Evolutionary conservation across 108 stramenopile genomes (phyloP).

Genomic region (Skeletonema costatum): DNA sequence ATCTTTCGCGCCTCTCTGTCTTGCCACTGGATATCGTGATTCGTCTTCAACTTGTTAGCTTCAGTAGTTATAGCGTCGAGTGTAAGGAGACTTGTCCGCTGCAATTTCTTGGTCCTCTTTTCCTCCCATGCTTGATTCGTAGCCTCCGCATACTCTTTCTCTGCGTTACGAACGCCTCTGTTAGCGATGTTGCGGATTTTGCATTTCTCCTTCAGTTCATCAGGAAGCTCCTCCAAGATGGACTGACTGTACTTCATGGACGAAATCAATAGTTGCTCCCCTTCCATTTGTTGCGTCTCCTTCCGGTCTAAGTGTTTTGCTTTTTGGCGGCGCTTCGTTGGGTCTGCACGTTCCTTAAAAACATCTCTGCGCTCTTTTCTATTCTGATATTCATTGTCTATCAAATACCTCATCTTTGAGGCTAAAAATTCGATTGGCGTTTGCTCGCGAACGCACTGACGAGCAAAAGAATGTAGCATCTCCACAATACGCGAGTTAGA

Average conservation of each 20-base stretch:
- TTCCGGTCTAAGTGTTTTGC: slow-evolving; percentile 6
- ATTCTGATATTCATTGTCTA: neutral
- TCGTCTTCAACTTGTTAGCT: neutral
- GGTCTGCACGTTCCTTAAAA: neutral
- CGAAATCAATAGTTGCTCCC: neutral
- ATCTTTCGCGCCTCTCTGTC: neutral
- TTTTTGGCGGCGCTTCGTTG: neutral
- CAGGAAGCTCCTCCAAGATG: neutral
- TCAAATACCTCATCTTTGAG: neutral
- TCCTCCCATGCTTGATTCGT: too few relatives aligned
- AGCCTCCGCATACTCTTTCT: too few relatives aligned
- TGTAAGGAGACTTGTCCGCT: neutral
- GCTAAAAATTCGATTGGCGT: neutral
- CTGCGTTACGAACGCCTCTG: too few relatives aligned
- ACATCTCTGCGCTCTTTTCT: neutral
- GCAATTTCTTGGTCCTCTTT: neutral
- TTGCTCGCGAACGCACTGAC: neutral
- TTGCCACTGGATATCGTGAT: neutral
- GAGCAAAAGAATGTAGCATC: slow-evolving; percentile 3
- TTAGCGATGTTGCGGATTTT: too few relatives aligned
- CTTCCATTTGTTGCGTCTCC: slow-evolving; percentile 8
- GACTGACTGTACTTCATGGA: neutral
- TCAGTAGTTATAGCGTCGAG: too few relatives aligned
- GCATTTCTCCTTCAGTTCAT: neutral
- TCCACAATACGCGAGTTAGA: slow-evolving; percentile 12